These are phyloP conservation scores for Scutellaria minor DNA, from an alignment of 257 asterid species.

Conservation along the genomic window DNA sequence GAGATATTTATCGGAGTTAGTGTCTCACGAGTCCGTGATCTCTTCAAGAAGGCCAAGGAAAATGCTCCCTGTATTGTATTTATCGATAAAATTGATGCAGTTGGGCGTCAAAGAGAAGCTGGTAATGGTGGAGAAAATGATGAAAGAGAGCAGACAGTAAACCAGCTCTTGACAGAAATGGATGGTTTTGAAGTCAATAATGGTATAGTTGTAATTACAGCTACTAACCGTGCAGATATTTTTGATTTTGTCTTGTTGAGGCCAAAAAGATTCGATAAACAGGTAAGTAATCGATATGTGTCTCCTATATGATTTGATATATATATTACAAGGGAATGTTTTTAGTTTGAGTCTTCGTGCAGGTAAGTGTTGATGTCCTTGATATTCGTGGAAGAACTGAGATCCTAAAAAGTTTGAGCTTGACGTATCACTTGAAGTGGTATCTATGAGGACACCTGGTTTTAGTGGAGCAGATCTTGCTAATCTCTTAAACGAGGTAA, in stretches of 20 bases:
- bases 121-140: slow-evolving; percentile 98
- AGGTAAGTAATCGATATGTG: slow-evolving; percentile 45
- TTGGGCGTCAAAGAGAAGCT: slow-evolving; percentile 94
- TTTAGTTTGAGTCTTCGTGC: too few relatives aligned
- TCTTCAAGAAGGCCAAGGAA: slow-evolving; percentile 97
- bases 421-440: slow-evolving; percentile 89
- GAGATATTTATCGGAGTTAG: slow-evolving; percentile 99
- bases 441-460: slow-evolving; percentile 98
- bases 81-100: slow-evolving; percentile 98
- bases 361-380: slow-evolving; percentile 94
- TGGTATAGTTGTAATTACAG: slow-evolving; percentile 86
- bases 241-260: slow-evolving; percentile 89
- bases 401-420: slow-evolving; percentile 78
- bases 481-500: slow-evolving; percentile 92
- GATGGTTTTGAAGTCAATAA: slow-evolving; percentile 95
- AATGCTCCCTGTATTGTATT: slow-evolving; percentile 96
- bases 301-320: not conserved
- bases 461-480: slow-evolving; percentile 99
- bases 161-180: slow-evolving; percentile 94
- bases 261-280: slow-evolving; percentile 93
- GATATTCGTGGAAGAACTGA: slow-evolving; percentile 96
- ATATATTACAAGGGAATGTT: not conserved
- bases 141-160: slow-evolving; percentile 92
- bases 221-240: slow-evolving; percentile 93
- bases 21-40: slow-evolving; percentile 93